Evolutionary conservation across 352 stramenopile genomes (phyloP), one percentile per base, ranked within the genome.

Genomic region (Phytophthora sp.): DNA sequence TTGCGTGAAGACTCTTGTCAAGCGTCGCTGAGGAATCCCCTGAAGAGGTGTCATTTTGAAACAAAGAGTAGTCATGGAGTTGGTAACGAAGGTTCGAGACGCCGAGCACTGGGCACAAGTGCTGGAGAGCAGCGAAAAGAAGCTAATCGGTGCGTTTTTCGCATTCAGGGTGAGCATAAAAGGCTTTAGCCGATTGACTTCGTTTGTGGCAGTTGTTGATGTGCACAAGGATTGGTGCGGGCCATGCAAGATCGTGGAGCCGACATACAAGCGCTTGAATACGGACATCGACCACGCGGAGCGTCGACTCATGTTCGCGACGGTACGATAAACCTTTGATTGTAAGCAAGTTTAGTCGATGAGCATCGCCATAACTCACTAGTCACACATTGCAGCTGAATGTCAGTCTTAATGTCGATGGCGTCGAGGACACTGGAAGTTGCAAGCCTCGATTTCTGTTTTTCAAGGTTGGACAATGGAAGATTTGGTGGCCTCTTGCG

Each of bases 161-260:
- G 7, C n/a, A 44, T 16, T 18, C 20, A 26, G 21, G 8, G 20
- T 16, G 20, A 15, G 30, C 15, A n/a, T n/a, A 36, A 27, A 27
- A 16, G 9, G 16, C n/a, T 46, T 42, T 4, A 38, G 16, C 11
- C n/a, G 35, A 23, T 23, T 18, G n/a, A 7, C 38, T 46, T 57
- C 7, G 26, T 46, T 60, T 33, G 9, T 12, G 12, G 44, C 41
- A 89, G 80, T 90, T 71, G 81, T 90, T 18, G 81, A 89, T 53
- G 74, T 76, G 15, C 78, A 90, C 68, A 91, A 89, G 54, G 77
- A 88, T 44, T 91, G 81, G 83, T 89, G 83, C 45, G 79, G 79
- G 4, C 79, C 80, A 13, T 91, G 82, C 58, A 91, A 91, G 71
- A 87, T 91, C 57, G 81, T 90, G 56, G 80, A 91, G 66, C 80